Evolutionary conservation across 495 filamentous ascomycete genomes (phyloP), one percentile per base, ranked within the genome.

Genomic region (Xylaria longipes): DNA sequence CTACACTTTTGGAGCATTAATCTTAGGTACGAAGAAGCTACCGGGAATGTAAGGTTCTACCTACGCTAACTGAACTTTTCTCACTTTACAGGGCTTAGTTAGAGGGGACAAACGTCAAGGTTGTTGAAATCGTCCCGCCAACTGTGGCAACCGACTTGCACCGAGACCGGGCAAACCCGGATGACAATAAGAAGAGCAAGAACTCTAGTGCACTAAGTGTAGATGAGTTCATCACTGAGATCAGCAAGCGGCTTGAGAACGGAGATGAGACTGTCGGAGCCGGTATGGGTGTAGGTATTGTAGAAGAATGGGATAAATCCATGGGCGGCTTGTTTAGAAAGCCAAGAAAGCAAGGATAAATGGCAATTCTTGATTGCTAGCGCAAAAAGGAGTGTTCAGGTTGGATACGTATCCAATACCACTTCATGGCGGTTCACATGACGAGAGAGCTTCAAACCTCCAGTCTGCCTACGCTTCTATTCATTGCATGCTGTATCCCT

Each of bases 141-240:
- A 80, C 74, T 2, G 85, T 87, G 11, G 82, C 69, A 7, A 85
- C 84, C 35, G 82, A 85, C 71, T 76, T 87, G 54, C 84, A 87
- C 73, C 77, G 85, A 14, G 86, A 88, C 54, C 68, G 85, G 43
- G 76, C 77, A 50, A 78, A 87, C 76, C 85, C 85, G 17, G 79
- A 86, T 73, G 83, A 86, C 73, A 87, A 86, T 72, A 86, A 85
- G 73, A 87, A 86, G 79, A 71, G 80, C 22, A 84, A 54, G 25
- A 54, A 54, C 25, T 15, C 50, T 27, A 15, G 25, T 29, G 25
- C 25, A 1, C 50, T 54, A 14, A 54, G 50, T 29, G 50, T 54
- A 54, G 50, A 54, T 17, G 50, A 54, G 25, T 54, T 54, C 50
- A 54, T 54, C 12, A 5, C 50, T 14, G 50, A 54, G 50, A 54